phyloP scores from a whole-genome alignment of 1,139 yeast species.

The Dujonia santamariae region DNA sequence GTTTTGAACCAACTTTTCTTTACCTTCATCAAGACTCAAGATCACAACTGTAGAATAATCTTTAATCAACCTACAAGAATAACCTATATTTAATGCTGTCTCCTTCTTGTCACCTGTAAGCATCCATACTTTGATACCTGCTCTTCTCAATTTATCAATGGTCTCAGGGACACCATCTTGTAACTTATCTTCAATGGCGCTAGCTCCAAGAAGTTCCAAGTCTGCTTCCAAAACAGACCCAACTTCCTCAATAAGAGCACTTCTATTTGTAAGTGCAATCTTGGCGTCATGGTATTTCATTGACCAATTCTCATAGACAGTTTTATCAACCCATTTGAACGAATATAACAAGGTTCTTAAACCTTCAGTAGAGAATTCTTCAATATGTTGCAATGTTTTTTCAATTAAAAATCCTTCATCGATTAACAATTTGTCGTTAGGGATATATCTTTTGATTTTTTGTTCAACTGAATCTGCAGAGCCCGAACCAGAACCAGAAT shows the following conservation, averaged over 20 bases:
- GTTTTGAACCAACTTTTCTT: slow-evolving; percentile 47
- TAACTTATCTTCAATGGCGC: slow-evolving; percentile 95
- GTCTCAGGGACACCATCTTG: slow-evolving; percentile 96
- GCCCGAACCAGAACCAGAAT: background rate
- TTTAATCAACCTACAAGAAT: slow-evolving; percentile 87
- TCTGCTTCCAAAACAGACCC: slow-evolving; percentile 71
- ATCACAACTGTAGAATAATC: slow-evolving; percentile 90
- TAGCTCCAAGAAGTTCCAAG: slow-evolving; percentile 78
- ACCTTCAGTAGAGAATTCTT: slow-evolving; percentile 93
- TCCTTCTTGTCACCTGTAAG: slow-evolving; percentile 96
- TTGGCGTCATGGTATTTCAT: slow-evolving; percentile 69
- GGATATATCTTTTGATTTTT: slow-evolving; percentile 29
- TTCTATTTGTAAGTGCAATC: slow-evolving; percentile 68
- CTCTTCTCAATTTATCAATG: slow-evolving; percentile 85
- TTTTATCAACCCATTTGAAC: slow-evolving; percentile 63
- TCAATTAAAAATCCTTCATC: slow-evolving; percentile 81
- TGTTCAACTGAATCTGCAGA: slow-evolving; percentile 1
- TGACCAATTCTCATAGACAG: slow-evolving; percentile 67
- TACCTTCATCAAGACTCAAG: slow-evolving; percentile 57
- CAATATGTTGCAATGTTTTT: slow-evolving; percentile 83
- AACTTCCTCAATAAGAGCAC: slow-evolving; percentile 60
- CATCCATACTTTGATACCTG: slow-evolving; percentile 97
- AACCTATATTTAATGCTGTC: slow-evolving; percentile 96
- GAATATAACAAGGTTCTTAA: slow-evolving; percentile 84
- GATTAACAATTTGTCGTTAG: slow-evolving; percentile 60